Evolutionary conservation across 805 yeast genomes (phyloP).

Genomic region (Hanseniaspora hatyaiensis): DNA sequence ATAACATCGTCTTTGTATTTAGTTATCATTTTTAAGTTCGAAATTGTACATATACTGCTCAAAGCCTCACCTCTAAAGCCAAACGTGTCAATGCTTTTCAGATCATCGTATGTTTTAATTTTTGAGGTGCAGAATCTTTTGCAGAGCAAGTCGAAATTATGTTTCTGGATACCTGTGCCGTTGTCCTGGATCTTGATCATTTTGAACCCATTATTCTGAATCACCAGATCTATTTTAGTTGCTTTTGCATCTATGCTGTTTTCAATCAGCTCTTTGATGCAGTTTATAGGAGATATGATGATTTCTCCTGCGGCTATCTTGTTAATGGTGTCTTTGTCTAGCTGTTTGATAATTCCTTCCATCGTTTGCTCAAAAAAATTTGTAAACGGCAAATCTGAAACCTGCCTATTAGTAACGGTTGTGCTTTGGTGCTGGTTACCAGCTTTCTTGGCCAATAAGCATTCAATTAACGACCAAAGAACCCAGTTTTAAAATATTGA

Average conservation of each 20-base stretch:
- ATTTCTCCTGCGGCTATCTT: slow-evolving; percentile 96
- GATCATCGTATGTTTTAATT: slow-evolving; percentile 59
- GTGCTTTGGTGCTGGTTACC: too few species aligned
- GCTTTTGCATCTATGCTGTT: slow-evolving; percentile 83
- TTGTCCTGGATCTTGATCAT: slow-evolving; percentile 79
- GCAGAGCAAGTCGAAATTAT: slow-evolving; percentile 70
- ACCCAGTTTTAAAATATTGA: too few species aligned
- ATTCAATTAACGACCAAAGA: too few species aligned
- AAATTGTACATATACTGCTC: slow-evolving; percentile 84
- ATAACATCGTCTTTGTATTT: slow-evolving; percentile 42
- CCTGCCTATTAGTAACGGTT: too few species aligned
- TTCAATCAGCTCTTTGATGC: slow-evolving; percentile 83
- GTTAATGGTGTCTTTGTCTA: slow-evolving; percentile 67
- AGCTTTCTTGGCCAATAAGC: too few species aligned
- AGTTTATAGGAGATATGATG: slow-evolving; percentile 86
- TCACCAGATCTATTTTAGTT: slow-evolving; percentile 59
- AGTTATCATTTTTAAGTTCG: slow-evolving; percentile 70
- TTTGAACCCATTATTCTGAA: slow-evolving; percentile 88
- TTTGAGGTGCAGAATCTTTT: slow-evolving; percentile 90
- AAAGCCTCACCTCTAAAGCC: slow-evolving; percentile 97
- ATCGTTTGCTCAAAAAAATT: background rate
- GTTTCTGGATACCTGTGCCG: slow-evolving; percentile 67
- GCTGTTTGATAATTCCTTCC: slow-evolving; percentile 28
- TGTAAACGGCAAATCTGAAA: too few species aligned
- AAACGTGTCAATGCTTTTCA: slow-evolving; percentile 58